Percentiles rank a stretch among this genome's conserved stretches.
These are phyloP conservation scores for Coniochaeta sp. DNA, from an alignment of 2,329 filamentous ascomycete species.

Conservation along the genomic window DNA sequence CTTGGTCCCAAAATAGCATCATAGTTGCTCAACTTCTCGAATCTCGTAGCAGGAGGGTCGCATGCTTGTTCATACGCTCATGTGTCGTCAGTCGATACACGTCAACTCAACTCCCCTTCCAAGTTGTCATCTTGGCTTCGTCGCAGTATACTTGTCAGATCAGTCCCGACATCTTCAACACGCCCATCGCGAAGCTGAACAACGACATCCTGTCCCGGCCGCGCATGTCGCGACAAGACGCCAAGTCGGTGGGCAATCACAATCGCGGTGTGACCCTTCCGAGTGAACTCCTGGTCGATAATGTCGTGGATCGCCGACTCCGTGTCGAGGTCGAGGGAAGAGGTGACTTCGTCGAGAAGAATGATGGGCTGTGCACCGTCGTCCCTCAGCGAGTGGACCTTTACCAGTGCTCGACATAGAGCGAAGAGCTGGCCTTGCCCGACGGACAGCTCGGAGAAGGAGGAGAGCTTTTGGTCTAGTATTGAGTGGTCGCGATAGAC, in stretches of 20 bases:
- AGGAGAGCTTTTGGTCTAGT: constrained; percentile 7
- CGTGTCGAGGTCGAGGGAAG: constrained; percentile 13
- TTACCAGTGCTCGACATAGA: constrained; percentile 31
- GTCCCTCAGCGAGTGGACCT: constrained; percentile 15
- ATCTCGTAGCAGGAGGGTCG: no score
- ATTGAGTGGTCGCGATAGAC: not conserved
- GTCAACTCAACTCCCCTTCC: no score
- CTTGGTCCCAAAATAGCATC: no score
- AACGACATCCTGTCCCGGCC: constrained; percentile 9
- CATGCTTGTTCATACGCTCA: no score
- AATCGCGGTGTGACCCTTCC: constrained; percentile 12
- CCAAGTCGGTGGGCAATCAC: constrained; percentile 17
- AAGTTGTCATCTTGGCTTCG: no score
- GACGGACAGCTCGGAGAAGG: constrained; percentile 12
- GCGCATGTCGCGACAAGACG: constrained; percentile 2
- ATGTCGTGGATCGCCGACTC: constrained; percentile 10
- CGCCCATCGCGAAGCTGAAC: constrained; percentile 12
- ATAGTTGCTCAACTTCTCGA: no score
- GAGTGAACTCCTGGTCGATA: constrained; percentile 12
- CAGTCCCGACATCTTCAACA: not conserved
- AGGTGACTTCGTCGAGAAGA: constrained; percentile 28
- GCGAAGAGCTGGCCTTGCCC: constrained; percentile 39
- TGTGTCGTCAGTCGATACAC: no score
- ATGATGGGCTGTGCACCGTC: constrained; percentile 18
- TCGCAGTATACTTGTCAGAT: no score